Evolutionary conservation across 2,329 filamentous ascomycete species (phyloP), one percentile per base, ranked within the genome.

Genomic region (Paramyrothecium roridum): DNA sequence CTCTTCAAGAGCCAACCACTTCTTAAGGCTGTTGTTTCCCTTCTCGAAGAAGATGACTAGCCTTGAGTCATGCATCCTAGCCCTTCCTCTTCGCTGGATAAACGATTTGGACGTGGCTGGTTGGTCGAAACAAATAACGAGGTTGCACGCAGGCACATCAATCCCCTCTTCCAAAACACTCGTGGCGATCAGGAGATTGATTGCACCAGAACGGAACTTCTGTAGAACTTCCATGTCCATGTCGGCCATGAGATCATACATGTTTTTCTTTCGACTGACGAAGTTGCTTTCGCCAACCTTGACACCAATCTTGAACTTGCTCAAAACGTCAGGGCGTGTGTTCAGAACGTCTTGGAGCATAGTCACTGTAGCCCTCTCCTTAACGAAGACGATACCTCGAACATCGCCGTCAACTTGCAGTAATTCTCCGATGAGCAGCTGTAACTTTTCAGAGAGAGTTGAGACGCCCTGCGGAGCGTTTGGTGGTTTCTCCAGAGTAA

Each of bases 91-190:
- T 6, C 83, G 76, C 60, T 86, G 83, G 11, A 86, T 81, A 59
- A 84, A 85, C 0, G 80, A 78, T 58, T 82, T 83, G n/a, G 80
- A 70, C 34, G 76, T 82, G 16, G 60, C 62, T 3, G 77, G 77
- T 48, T 70, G 65, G 59, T 83, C 80, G 54, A 82, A 85, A 61
- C 83, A 85, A 40, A 85, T 71, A 22, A 88, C 81, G 8, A 86
- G 65, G 57, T 87, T 85, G 70, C 86, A 85, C 7, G 80, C 82
- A 1, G 84, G 83, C 7, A 89, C 79, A 60, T 89, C 86, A 48
- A 89, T 86, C 0, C 86, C 86, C 64, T 89, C 86, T 61, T 88
- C 85, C 2, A 88, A 71, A 0, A 89, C 85, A 56, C 77, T 84
- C 0, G 86, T 89, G 8, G 83, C 81, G 47, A 89, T 72, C 3